Evolutionary conservation across 2,329 filamentous ascomycete species (phyloP).

Genomic region (Fusarium sp.): DNA sequence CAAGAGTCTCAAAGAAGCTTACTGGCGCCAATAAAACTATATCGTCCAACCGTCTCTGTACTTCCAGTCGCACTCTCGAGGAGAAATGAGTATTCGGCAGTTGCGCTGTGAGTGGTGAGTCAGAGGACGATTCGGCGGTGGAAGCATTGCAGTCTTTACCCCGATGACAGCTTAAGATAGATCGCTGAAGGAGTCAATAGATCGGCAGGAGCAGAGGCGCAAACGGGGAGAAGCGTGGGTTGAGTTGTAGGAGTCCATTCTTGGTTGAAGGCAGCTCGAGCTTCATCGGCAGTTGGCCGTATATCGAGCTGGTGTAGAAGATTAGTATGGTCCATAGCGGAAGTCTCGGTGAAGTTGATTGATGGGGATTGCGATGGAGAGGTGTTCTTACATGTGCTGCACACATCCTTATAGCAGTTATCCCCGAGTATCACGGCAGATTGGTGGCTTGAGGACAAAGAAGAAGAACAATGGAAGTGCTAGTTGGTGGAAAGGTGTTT

Average conservation of each 20-base stretch:
- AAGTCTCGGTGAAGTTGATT: not conserved
- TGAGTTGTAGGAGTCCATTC: conserved; percentile 36
- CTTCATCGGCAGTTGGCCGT: conserved; percentile 41
- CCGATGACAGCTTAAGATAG: conserved; percentile 79
- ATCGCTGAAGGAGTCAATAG: conserved; percentile 94
- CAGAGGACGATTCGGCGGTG: conserved; percentile 5
- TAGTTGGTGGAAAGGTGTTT: conserved; percentile 16
- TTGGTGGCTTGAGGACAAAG: conserved; percentile 19
- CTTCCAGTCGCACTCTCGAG: conserved; percentile 87
- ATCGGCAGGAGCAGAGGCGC: conserved; percentile 87
- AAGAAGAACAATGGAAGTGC: conserved; percentile 14
- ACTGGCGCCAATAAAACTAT: conserved; percentile 88
- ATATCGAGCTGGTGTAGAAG: conserved; percentile 37
- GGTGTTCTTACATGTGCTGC: conserved; percentile 35
- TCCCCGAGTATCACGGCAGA: not conserved
- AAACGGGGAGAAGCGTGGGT: conserved; percentile 82
- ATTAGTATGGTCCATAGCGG: conserved; percentile 8
- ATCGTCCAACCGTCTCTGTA: conserved; percentile 91
- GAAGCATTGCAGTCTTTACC: conserved; percentile 26
- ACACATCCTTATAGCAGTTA: conserved; percentile 31
- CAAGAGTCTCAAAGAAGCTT: conserved; percentile 4
- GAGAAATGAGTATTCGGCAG: conserved; percentile 85
- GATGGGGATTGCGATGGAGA: not conserved
- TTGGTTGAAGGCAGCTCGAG: conserved; percentile 40
- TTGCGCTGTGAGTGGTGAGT: conserved; percentile 39